Evolutionary conservation across 345 rosid genomes (phyloP), one percentile per base, ranked within the genome.

Genomic region (Eutrema heterophyllum): DNA sequence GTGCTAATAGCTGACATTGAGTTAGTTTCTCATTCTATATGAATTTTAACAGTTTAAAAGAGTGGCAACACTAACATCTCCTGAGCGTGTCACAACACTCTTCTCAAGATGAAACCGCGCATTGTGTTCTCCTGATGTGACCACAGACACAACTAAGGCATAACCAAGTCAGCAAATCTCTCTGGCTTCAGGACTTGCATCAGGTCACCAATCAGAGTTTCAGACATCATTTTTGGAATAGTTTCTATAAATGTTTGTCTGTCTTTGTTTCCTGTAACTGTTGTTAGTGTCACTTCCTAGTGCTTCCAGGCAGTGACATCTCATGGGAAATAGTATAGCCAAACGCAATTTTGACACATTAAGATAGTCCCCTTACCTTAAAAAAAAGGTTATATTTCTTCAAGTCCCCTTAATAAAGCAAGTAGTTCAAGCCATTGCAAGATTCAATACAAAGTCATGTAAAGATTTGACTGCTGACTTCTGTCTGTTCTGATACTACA

Each of bases 31-130:
- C 35, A 11, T 24, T 70, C 66, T 21, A 21, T 4, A 9, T 26
- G 27, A 68, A 40, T 68, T n/a, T 24, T 83, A 57, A 57, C 90
- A 92, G 96, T 93, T 84, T 86, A 88, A 86, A 70, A 35, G 81
- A 9, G 90, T 88, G 65, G 89, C 98, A 44, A 84, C 79, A 46
- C 63, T 86, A 84, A 80, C 68, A 52, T 78, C 95, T 41, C 75
- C 75, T 2, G 74, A 21, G 24, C 24, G 24, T 21, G 24, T 21
- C 24, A 21, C 24, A 21, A 21, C 24, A 21, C 24, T 21, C 55
- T 88, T 92, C 83, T 70, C 77, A 82, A 76, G 86, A 82, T 67
- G 78, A n/a, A n/a, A n/a, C 40, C 6, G 4, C 12, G 2, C 21
- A 3, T 54, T 54, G 59, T n/a, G 21, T 18, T 27, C 30, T 27